Base-by-base conservation (phyloP, 2,329 filamentous ascomycete species). In the Setomelanomma holmii region DNA sequence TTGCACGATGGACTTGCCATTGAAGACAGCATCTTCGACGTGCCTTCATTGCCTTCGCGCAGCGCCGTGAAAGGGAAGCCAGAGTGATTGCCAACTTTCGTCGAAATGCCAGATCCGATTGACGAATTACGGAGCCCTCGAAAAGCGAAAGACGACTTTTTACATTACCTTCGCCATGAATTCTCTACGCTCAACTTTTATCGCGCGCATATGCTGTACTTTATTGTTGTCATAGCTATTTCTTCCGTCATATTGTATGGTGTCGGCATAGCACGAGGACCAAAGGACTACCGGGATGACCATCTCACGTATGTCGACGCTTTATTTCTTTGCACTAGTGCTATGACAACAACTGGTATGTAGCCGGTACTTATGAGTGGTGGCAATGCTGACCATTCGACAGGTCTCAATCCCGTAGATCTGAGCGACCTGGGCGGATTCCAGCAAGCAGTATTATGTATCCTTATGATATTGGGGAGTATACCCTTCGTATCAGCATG, bases 321-420 rank as follows among this genome's bases (percentile, higher is more conserved):
- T 3, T 40, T 71, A 11, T 70, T 69, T 34, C 41, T 71, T 6
- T 63, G 62, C 24, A 64, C 60, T 20, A 69, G 66, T 49, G 67
- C 68, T 11, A 71, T 71, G 65, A 70, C 68, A 7, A 71, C 67
- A 2, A 71, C 66, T 8, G 67, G 63, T 61, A 55, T 8, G 48
- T 30, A 4, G 1, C 11, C 2, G 10, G 6, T 12, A 21, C 10
- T 6, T 22, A 36, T 4, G 3, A 4, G 5, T 3, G 16, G 22
- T 4, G 4, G 21, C 10, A 39, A 12, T 5, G 8, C 11, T 16
- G 14, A 19, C 14, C 16, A n/a, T 35, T 12, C 19, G 12, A 6
- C 19, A 71, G 67, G 68, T 1, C 58, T 71, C 1, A 69, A 69
- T 39, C 38, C 63, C 0, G 67, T 71, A 5, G 51, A 71, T 16